Conservation (phyloP, 2,329 filamentous ascomycete species). For the Ceratocystis papillata region DNA sequence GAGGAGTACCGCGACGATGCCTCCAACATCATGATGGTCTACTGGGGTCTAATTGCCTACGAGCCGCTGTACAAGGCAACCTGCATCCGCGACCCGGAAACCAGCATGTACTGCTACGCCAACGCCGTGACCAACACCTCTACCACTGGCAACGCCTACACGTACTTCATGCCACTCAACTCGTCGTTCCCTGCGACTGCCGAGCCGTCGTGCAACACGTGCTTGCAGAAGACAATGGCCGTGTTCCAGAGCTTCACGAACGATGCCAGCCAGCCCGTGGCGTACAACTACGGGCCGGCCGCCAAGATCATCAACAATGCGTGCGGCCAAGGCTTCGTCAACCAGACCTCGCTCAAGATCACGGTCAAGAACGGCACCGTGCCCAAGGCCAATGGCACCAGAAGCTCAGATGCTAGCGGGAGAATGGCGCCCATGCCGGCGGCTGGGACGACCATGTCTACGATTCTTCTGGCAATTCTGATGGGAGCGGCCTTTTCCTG, state of each 20-base stretch:
- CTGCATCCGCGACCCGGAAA: slow-evolving; percentile 59
- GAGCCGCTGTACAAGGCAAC: slow-evolving; percentile 66
- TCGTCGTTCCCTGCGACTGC: slow-evolving; percentile 54
- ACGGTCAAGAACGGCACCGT: slow-evolving; percentile 27
- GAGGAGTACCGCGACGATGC: slow-evolving; percentile 58
- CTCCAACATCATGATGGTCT: slow-evolving; percentile 60
- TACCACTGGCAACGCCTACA: slow-evolving; percentile 60
- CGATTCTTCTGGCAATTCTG: background rate
- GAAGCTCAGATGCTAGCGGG: background rate
- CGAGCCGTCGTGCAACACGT: slow-evolving; percentile 63
- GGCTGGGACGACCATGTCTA: background rate
- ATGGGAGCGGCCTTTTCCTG: slow-evolving; percentile 12
- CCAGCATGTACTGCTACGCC: slow-evolving; percentile 67
- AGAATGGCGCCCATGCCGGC: slow-evolving; percentile 5
- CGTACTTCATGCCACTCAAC: slow-evolving; percentile 80
- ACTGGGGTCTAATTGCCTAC: slow-evolving; percentile 67
- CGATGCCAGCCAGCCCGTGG: slow-evolving; percentile 55
- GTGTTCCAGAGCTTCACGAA: slow-evolving; percentile 62
- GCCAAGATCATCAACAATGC: slow-evolving; percentile 61
- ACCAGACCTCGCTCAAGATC: slow-evolving; percentile 37
- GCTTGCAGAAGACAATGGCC: slow-evolving; percentile 69
- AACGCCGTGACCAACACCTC: slow-evolving; percentile 69
- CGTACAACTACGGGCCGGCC: slow-evolving; percentile 56
- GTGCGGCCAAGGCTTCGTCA: slow-evolving; percentile 49
- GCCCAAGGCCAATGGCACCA: slow-evolving; percentile 18